phyloP scores from a whole-genome alignment of 345 rosid species.

The Chamaenerion angustifolium region DNA sequence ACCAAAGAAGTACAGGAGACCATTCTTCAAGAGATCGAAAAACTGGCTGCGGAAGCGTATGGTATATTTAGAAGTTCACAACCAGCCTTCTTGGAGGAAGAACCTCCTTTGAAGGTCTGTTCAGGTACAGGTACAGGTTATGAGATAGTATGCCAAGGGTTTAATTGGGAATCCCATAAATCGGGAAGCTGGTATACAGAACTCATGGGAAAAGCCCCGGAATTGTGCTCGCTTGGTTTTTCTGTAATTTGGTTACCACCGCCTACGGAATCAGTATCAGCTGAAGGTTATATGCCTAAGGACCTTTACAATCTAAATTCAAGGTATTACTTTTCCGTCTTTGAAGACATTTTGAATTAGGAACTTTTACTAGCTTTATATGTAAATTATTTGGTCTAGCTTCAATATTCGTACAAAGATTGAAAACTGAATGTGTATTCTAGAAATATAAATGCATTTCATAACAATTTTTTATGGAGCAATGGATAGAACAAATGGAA shows the following conservation, averaged over 20 bases:
- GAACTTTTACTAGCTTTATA: not conserved
- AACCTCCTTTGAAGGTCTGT: slow-evolving; percentile 36
- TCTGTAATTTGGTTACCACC: slow-evolving; percentile 92
- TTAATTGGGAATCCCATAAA: slow-evolving; percentile 97
- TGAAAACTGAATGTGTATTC: no score
- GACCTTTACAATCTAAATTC: slow-evolving; percentile 84
- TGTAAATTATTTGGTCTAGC: not conserved
- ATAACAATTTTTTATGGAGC: no score
- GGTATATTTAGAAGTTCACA: slow-evolving; percentile 70
- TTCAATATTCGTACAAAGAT: no score
- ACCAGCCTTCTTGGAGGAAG: slow-evolving; percentile 48
- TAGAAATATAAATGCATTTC: no score
- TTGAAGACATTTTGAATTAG: not conserved
- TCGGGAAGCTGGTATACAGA: slow-evolving; percentile 78
- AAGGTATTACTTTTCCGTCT: slow-evolving; percentile 28
- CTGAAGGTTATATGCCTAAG: slow-evolving; percentile 98
- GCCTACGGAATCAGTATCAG: slow-evolving; percentile 93
- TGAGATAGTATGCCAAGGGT: slow-evolving; percentile 88
- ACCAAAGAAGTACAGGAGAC: slow-evolving; percentile 65
- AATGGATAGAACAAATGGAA: no score
- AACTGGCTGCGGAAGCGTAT: slow-evolving; percentile 96
- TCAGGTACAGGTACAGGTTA: slow-evolving; percentile 78
- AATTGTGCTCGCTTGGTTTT: slow-evolving; percentile 70
- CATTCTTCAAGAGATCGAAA: slow-evolving; percentile 90
- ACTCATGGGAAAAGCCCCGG: slow-evolving; percentile 54